Evolutionary conservation across 2,329 filamentous ascomycete genomes (phyloP).

Genomic region (Tolypocladium amazonense): DNA sequence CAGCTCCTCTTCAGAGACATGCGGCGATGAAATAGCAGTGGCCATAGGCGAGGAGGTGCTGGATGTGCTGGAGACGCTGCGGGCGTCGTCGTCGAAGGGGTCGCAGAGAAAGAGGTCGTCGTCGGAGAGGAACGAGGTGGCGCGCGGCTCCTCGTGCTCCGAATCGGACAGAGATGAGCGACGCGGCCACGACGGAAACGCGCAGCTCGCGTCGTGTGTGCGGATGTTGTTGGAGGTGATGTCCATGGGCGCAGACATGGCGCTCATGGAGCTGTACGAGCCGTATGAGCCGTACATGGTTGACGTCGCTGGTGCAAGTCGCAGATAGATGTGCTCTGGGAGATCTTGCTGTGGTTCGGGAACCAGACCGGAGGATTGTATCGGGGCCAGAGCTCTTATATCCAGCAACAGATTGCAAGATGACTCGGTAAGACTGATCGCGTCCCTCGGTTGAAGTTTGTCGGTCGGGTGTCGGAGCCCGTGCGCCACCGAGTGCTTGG

Average conservation of each 20-base stretch:
- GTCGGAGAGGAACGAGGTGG: slow-evolving; percentile 50
- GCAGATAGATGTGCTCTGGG: slow-evolving; percentile 5
- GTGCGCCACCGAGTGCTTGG: not conserved
- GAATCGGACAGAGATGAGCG: slow-evolving; percentile 38
- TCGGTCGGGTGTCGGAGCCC: slow-evolving; percentile 4
- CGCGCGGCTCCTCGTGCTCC: slow-evolving; percentile 29
- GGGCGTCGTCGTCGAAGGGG: slow-evolving; percentile 38
- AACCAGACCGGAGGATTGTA: not conserved
- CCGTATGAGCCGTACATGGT: slow-evolving; percentile 40
- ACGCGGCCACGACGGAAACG: slow-evolving; percentile 49
- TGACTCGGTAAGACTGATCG: not conserved
- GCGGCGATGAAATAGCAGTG: slow-evolving; percentile 20
- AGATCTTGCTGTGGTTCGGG: slow-evolving; percentile 5
- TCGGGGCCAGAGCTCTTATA: not conserved
- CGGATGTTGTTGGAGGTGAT: slow-evolving; percentile 30
- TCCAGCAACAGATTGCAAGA: not conserved
- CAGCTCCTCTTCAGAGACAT: slow-evolving; percentile 35
- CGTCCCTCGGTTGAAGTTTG: slow-evolving; percentile 3
- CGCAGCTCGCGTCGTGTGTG: slow-evolving; percentile 35
- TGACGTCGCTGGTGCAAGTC: slow-evolving; percentile 4
- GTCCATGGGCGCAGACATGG: slow-evolving; percentile 32
- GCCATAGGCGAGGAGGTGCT: slow-evolving; percentile 22
- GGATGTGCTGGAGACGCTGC: slow-evolving; percentile 36
- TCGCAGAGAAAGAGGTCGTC: slow-evolving; percentile 49
- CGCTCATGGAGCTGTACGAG: slow-evolving; percentile 38